These are phyloP conservation scores for Lepiota brunneoincarnata DNA, from an alignment of 768 basidiomycete genomes.

Conservation along the genomic window DNA sequence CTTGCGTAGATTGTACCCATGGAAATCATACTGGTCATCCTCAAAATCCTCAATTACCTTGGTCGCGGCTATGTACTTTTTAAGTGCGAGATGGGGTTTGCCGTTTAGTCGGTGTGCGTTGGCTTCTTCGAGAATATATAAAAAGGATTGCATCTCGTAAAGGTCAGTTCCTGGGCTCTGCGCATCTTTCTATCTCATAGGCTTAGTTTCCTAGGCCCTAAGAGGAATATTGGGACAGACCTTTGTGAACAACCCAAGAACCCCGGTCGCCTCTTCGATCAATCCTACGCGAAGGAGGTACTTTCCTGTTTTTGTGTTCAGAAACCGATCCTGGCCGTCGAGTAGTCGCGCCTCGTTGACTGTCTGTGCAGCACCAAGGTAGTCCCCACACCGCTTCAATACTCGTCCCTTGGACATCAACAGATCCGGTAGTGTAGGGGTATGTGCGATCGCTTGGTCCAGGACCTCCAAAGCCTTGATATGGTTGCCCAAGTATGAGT, in stretches of 20 bases:
- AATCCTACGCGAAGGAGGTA: slow-evolving; percentile 84
- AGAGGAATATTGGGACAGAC: slow-evolving; percentile 32
- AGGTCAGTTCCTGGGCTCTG: slow-evolving; percentile 72
- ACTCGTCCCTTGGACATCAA: slow-evolving; percentile 79
- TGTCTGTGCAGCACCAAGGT: slow-evolving; percentile 64
- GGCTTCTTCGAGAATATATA: slow-evolving; percentile 83
- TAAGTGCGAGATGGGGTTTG: slow-evolving; percentile 75
- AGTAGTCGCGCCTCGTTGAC: slow-evolving; percentile 81
- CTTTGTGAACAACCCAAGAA: slow-evolving; percentile 91
- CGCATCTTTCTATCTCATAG: slow-evolving; percentile 75
- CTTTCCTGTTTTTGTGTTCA: slow-evolving; percentile 93
- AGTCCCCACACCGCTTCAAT: slow-evolving; percentile 84
- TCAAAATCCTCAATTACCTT: slow-evolving; percentile 88
- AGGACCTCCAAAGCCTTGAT: slow-evolving; percentile 60
- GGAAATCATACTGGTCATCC: slow-evolving; percentile 98
- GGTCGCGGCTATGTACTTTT: slow-evolving; percentile 74
- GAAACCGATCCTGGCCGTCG: slow-evolving; percentile 92
- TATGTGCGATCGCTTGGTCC: slow-evolving; percentile 69
- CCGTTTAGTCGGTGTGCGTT: slow-evolving; percentile 64
- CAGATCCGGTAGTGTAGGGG: slow-evolving; percentile 92
- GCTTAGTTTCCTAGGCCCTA: background rate
- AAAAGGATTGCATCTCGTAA: slow-evolving; percentile 93
- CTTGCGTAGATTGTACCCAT: slow-evolving; percentile 89
- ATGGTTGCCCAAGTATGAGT: slow-evolving; percentile 60
- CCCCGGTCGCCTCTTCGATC: slow-evolving; percentile 66